Base-by-base conservation (phyloP, 129 eudicot species). In the Tagetes erecta region DNA sequence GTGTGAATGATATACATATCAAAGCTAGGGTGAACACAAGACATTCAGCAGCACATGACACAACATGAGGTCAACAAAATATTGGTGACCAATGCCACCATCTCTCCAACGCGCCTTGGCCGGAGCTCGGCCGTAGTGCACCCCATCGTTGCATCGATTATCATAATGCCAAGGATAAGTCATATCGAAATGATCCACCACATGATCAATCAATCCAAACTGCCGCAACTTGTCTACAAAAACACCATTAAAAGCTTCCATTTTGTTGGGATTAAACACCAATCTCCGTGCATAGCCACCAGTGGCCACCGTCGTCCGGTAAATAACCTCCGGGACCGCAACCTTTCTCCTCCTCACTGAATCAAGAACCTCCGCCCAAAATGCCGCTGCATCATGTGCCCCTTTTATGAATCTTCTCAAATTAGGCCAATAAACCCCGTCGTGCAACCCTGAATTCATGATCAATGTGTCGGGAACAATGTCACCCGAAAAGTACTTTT, bases 361-460 rank as follows among this genome's bases (percentile, higher is more conserved):
- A 6, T 77, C 83, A n/a, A 92, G 5, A 56, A 89, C 80, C 74
- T 69, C 90, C 0, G 90, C 80, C 99, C 99, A 94, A 72, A 90
- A 94, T 14, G 75, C 49, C 3, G 94, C 99, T 3, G 97, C 96
- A 55, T 72, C 86, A 51, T 85, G 86, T 0, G 94, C 97, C 13
- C 96, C 99, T 46, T 76, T 75, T 31, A 78, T 82, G 37, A 94
- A 94, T 8, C 73, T 74, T 66, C 96, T 78, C 58, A 94, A 8
- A 73, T 75, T 91, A 4, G 82, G 74, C 99, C 99, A 95, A 65
- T 67, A 85, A 6, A 95, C 83, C 33, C 99, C 99, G 37, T 95
- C 99, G 45, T 95, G 99, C 57, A 95, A 71, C 6, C 99, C 99
- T 1, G 99, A 95, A 59, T 95, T 95, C 97, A 95, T 86, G 52